Base-by-base conservation (phyloP, 192 early-diverging fungal genomes). In the Entophlyctis luteolus region DNA sequence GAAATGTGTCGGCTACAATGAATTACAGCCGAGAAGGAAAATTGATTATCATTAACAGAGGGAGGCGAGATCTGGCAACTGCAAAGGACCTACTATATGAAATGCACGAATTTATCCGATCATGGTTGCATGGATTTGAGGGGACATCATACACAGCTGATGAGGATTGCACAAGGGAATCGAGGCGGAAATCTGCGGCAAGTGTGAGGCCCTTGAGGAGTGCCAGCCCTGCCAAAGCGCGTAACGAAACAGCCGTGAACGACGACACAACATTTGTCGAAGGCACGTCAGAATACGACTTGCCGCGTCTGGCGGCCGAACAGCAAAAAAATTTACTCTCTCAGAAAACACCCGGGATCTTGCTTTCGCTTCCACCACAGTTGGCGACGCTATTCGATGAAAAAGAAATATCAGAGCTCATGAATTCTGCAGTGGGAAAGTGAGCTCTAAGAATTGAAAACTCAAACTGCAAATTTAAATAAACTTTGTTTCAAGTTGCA, bases 71-170 rank as follows among this genome's bases (percentile, higher is more conserved):
- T 20, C 35, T 55, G 35, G 29, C 50, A 8, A 52, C 42, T 6
- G 63, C 63, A 10, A 66, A 66, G 39, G 63, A 66, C 25, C 20
- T 66, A 36, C 50, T 66, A 8, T 50, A 54, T 28, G 63, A 66
- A 29, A 66, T 66, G 63, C 63, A 66, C 37, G 63, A 66, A 52
- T 66, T 66, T 66, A 52, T 66, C 33, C 33, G 63, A 28, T 28
- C 55, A 25, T 66, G 63, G 63, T n/a, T 66, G 12, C 20, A 34
- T 22, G 63, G 63, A 2, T 66, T 66, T n/a, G 63, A 66, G 35
- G 63, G 25, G 0, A 14, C 50, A n/a, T 33, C 57, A 16, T 4
- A 42, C 37, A 59, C 35, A 6, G n/a, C 10, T 42, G 39, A 42
- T 52, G 12, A n/a, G 42, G 42, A 45, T 45, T 10, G n/a, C 10